phyloP scores from a whole-genome alignment of 495 filamentous ascomycete species.

The Darksidea phi region DNA sequence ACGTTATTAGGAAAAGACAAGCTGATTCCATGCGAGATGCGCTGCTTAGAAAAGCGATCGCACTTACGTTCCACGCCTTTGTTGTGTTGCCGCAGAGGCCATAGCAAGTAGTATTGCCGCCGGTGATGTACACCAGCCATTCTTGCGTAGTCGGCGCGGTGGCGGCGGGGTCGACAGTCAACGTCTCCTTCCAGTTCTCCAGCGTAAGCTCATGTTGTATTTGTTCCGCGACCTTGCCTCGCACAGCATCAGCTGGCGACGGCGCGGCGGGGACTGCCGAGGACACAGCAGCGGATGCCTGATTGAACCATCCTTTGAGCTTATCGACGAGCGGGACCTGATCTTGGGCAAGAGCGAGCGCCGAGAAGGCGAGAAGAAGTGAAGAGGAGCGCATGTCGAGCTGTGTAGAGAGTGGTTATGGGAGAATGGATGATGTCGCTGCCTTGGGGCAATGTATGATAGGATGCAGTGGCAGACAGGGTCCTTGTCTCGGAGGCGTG shows the following conservation, averaged over 20 bases:
- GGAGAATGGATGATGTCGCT: background rate
- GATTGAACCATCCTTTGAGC: conserved; percentile 63
- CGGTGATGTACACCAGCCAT: conserved; percentile 79
- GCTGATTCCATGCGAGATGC: too few relatives aligned
- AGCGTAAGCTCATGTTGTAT: conserved; percentile 62
- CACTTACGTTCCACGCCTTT: conserved; percentile 57
- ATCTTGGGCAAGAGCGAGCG: conserved; percentile 69
- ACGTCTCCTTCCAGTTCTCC: conserved; percentile 69
- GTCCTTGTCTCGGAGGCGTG: background rate
- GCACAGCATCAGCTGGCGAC: conserved; percentile 51
- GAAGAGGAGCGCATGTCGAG: conserved; percentile 69
- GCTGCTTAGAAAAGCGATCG: background rate
- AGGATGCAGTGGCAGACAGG: conserved; percentile 1
- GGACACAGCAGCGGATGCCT: conserved; percentile 60
- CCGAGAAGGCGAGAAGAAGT: conserved; percentile 64
- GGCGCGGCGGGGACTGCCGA: conserved; percentile 46
- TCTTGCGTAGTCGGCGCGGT: conserved; percentile 60
- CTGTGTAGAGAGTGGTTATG: conserved; percentile 20
- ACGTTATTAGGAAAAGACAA: too few relatives aligned
- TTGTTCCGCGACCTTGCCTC: conserved; percentile 52
- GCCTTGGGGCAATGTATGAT: background rate
- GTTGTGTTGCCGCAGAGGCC: conserved; percentile 57
- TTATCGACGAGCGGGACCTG: conserved; percentile 71
- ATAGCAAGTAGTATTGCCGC: conserved; percentile 86
- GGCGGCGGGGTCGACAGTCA: conserved; percentile 58